Percentiles rank a stretch among this genome's conserved stretches.
Conservation (phyloP, 192 early-diverging fungal species). For the Umbelopsis sp. region DNA sequence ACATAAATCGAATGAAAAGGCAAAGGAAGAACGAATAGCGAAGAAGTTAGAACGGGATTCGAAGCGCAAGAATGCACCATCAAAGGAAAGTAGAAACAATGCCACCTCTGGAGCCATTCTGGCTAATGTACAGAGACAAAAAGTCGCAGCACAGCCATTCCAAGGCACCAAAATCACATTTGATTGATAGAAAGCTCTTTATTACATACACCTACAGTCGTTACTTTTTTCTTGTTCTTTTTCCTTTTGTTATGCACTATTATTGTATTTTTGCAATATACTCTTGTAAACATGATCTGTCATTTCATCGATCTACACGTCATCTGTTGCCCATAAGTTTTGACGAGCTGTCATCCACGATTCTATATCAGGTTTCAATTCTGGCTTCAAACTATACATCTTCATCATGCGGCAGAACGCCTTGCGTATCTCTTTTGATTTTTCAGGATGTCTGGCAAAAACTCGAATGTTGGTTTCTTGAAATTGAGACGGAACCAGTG, state of each 20-base stretch:
- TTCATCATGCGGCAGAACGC: constrained; percentile 32
- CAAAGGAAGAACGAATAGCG: constrained; percentile 30
- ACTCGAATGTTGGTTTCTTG: constrained; percentile 73
- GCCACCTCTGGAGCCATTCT: constrained; percentile 43
- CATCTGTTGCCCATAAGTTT: neutral
- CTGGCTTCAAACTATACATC: neutral
- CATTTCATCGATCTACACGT: neutral
- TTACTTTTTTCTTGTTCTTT: too few species aligned
- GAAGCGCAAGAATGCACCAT: constrained; percentile 20
- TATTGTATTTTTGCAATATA: neutral
- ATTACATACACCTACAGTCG: neutral
- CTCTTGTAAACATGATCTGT: neutral
- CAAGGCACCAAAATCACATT: constrained; percentile 72
- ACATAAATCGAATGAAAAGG: constrained; percentile 21
- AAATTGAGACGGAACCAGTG: constrained; percentile 66
- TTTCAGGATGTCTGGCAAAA: constrained; percentile 57
- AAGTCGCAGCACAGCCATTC: constrained; percentile 55
- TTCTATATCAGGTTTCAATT: neutral
- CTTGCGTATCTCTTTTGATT: constrained; percentile 47
- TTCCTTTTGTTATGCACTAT: neutral
- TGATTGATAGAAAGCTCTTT: constrained; percentile 28
- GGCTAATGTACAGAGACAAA: constrained; percentile 44
- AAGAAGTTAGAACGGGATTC: constrained; percentile 28
- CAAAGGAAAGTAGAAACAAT: constrained; percentile 18
- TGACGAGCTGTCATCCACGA: neutral